Evolutionary conservation across 2,329 filamentous ascomycete species (phyloP).

Genomic region (Ceratocystis eucalypticola): DNA sequence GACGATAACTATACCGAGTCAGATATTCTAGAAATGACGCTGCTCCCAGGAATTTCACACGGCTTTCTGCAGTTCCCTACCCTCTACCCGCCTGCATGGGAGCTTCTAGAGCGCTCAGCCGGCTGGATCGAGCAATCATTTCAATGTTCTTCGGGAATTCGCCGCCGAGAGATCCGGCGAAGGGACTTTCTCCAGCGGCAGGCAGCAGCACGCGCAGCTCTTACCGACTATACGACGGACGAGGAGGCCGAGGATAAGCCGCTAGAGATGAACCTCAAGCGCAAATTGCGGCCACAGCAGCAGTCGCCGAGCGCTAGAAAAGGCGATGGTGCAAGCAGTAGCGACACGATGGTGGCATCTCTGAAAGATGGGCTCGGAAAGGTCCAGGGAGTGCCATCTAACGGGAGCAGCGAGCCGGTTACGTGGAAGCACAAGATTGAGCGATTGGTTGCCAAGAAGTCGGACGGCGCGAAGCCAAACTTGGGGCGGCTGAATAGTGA

Average conservation of each 20-base stretch:
- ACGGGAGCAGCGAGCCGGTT: constrained; percentile 23
- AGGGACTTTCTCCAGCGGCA: constrained; percentile 4
- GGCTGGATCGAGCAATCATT: constrained; percentile 76
- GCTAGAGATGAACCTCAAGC: constrained; percentile 50
- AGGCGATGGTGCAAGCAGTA: constrained; percentile 19
- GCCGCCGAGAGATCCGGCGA: constrained; percentile 10
- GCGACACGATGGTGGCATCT: constrained; percentile 20
- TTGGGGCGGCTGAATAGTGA: constrained; percentile 43
- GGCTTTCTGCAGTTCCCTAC: constrained; percentile 87
- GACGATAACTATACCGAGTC: constrained; percentile 24
- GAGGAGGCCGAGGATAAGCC: constrained; percentile 57
- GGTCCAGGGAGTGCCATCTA: constrained; percentile 22
- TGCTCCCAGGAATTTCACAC: constrained; percentile 82
- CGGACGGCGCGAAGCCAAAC: constrained; percentile 27
- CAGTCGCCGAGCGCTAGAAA: constrained; percentile 13
- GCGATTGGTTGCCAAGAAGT: constrained; percentile 26
- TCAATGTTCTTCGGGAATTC: constrained; percentile 18
- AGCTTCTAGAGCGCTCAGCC: constrained; percentile 64
- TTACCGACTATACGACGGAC: constrained; percentile 5
- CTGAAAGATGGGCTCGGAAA: constrained; percentile 20
- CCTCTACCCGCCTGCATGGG: constrained; percentile 82
- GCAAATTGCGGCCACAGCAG: constrained; percentile 18
- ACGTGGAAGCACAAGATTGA: constrained; percentile 23
- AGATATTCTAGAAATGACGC: constrained; percentile 53
- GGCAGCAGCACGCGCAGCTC: constrained; percentile 7